A percentile compares a stretch with the other conserved stretches of the same genome.
These are phyloP conservation scores for Lachnellula subtilissima DNA, from an alignment of 2,329 filamentous ascomycete species.

Conservation along the genomic window DNA sequence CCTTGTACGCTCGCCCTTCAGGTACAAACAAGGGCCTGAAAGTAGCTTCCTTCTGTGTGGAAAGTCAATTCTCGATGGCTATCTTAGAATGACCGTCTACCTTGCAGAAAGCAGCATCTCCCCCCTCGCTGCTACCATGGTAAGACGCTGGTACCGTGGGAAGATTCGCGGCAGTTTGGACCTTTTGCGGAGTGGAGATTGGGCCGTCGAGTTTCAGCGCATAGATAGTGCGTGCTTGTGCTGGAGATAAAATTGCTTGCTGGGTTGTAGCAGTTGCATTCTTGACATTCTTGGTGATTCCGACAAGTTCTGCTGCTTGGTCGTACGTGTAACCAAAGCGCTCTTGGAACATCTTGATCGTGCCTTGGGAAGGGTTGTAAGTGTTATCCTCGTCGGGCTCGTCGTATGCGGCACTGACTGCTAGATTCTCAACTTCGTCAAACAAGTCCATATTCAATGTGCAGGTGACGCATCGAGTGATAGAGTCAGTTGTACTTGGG, in stretches of 20 bases:
- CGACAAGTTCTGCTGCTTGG: constrained; percentile 19
- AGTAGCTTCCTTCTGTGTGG: constrained; percentile 6
- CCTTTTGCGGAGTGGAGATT: constrained; percentile 16
- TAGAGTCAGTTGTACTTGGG: too few species aligned
- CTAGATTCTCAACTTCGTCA: too few species aligned
- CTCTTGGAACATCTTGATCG: too few species aligned
- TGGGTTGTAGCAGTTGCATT: not conserved
- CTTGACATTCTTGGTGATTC: not conserved
- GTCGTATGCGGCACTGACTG: too few species aligned
- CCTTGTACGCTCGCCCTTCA: constrained; percentile 26
- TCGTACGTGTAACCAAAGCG: constrained; percentile 32
- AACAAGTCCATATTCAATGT: too few species aligned
- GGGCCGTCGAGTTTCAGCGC: constrained; percentile 26
- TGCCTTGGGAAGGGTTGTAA: too few species aligned
- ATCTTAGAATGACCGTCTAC: constrained; percentile 17
- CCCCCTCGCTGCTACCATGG: constrained; percentile 18
- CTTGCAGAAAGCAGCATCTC: constrained; percentile 22
- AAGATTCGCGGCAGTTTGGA: constrained; percentile 20
- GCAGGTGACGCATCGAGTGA: too few species aligned
- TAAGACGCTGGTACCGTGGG: constrained; percentile 8
- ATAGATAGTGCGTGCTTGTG: constrained; percentile 12
- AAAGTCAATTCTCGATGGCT: constrained; percentile 16
- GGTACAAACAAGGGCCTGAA: constrained; percentile 27
- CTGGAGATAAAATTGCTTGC: not conserved
- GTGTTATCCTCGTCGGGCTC: too few species aligned